A percentile compares a stretch with the other conserved stretches of the same genome.
Evolutionary conservation across 805 yeast species (phyloP).

Genomic region (Zygoascus tannicola): DNA sequence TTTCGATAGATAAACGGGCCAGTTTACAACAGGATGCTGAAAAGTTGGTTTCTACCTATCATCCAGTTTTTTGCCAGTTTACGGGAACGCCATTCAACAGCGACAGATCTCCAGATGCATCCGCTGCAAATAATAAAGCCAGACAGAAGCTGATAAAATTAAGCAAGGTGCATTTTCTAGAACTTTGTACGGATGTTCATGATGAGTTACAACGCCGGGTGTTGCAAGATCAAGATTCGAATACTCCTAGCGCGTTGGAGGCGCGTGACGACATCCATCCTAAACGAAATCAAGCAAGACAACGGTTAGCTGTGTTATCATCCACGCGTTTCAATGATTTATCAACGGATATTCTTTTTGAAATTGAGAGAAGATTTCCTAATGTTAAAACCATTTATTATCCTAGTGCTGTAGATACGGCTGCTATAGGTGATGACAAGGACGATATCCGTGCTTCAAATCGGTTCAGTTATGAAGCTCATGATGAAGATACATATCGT

Average conservation of each 20-base stretch:
- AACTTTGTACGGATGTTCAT: conserved; percentile 86
- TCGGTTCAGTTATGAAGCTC: not conserved
- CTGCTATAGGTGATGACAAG: not conserved
- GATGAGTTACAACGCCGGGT: conserved; percentile 83
- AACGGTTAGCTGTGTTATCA: conserved; percentile 78
- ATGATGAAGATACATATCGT: not conserved
- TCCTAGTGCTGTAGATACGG: not conserved
- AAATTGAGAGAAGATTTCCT: conserved; percentile 68
- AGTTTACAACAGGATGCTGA: not conserved
- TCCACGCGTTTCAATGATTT: conserved; percentile 77
- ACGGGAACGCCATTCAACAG: conserved; percentile 6
- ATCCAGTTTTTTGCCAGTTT: conserved; percentile 12
- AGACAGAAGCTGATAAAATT: conserved; percentile 76
- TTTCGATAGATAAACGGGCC: not conserved
- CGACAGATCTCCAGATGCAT: conserved; percentile 5
- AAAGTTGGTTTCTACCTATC: conserved; percentile 9
- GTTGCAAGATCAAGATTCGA: conserved; percentile 25
- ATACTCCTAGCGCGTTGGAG: conserved; percentile 39
- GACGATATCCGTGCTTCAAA: not conserved
- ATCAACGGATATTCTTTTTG: conserved; percentile 80
- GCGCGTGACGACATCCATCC: conserved; percentile 77
- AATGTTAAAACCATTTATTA: conserved; percentile 25
- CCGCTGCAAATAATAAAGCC: conserved; percentile 41
- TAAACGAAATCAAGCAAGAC: conserved; percentile 90
- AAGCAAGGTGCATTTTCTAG: conserved; percentile 71